These are phyloP conservation scores for Spinacia oleracea DNA, from an alignment of 179 eudicot species.

Conservation along the genomic window DNA sequence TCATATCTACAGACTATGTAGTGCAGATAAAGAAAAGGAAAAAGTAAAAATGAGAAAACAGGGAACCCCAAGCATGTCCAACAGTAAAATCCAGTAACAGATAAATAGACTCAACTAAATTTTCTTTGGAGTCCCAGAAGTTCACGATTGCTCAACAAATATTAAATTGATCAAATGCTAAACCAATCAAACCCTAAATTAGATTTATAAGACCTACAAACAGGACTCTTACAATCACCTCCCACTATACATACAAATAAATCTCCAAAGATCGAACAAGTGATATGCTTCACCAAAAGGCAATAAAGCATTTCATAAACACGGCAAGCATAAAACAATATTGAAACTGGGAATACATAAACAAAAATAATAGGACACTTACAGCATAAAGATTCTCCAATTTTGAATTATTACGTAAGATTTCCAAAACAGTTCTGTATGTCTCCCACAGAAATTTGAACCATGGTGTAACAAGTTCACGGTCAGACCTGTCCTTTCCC, in stretches of 20 bases:
- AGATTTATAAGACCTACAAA: not conserved
- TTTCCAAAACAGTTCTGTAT: slow-evolving; percentile 80
- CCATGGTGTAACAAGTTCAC: slow-evolving; percentile 96
- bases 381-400: slow-evolving; percentile 86
- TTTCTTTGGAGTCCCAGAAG: not conserved
- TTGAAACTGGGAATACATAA: not conserved
- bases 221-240: not conserved
- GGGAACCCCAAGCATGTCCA: not conserved
- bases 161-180: not conserved
- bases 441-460: slow-evolving; percentile 81
- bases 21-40: too few species aligned
- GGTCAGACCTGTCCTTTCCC: slow-evolving; percentile 91
- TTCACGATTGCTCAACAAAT: not conserved
- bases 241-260: not conserved
- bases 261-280: not conserved
- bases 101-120: not conserved
- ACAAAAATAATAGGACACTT: slow-evolving; percentile 3
- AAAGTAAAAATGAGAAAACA: too few species aligned
- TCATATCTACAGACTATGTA: too few species aligned
- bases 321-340: not conserved
- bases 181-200: not conserved
- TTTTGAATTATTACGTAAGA: slow-evolving; percentile 82
- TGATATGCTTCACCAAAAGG: not conserved
- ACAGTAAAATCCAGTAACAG: not conserved
- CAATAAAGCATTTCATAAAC: not conserved